Conservation (phyloP, 2,329 filamentous ascomycete species). For the Apiospora kogelbergensis region DNA sequence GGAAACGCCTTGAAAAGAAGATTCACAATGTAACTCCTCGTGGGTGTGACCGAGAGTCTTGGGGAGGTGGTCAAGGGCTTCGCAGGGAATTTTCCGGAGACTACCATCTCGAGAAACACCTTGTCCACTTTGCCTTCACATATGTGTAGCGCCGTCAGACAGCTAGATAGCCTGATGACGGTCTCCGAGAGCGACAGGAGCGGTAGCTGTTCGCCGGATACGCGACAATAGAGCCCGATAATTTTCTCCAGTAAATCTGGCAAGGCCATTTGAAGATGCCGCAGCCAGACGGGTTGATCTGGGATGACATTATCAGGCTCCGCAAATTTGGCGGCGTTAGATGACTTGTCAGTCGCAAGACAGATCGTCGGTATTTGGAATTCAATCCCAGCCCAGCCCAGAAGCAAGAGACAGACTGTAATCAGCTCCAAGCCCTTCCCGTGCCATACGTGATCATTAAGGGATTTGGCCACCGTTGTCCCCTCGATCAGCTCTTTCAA, state of each 20-base stretch:
- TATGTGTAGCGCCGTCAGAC: slow-evolving; percentile 66
- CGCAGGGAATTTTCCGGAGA: slow-evolving; percentile 58
- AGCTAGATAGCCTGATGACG: slow-evolving; percentile 70
- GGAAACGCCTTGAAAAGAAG: slow-evolving; percentile 72
- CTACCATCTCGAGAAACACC: slow-evolving; percentile 62
- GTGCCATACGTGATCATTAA: slow-evolving; percentile 95
- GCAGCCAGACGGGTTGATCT: slow-evolving; percentile 52
- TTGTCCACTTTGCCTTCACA: slow-evolving; percentile 63
- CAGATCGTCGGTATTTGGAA: slow-evolving; percentile 71
- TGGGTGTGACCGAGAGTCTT: slow-evolving; percentile 55
- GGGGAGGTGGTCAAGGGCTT: slow-evolving; percentile 52
- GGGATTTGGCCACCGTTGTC: slow-evolving; percentile 71
- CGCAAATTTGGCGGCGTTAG: slow-evolving; percentile 29
- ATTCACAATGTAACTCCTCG: slow-evolving; percentile 62
- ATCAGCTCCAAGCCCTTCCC: slow-evolving; percentile 92
- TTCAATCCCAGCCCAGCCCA: slow-evolving; percentile 80
- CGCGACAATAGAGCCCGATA: slow-evolving; percentile 69
- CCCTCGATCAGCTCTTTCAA: slow-evolving; percentile 81
- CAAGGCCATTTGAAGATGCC: slow-evolving; percentile 57
- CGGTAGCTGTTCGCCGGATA: slow-evolving; percentile 69
- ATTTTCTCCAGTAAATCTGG: slow-evolving; percentile 77
- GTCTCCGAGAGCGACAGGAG: slow-evolving; percentile 71
- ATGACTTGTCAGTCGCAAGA: slow-evolving; percentile 47
- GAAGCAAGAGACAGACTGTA: slow-evolving; percentile 76
- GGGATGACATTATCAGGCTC: slow-evolving; percentile 42